phyloP scores from a whole-genome alignment of 192 early-diverging fungal species.

The Endogone sp. region DNA sequence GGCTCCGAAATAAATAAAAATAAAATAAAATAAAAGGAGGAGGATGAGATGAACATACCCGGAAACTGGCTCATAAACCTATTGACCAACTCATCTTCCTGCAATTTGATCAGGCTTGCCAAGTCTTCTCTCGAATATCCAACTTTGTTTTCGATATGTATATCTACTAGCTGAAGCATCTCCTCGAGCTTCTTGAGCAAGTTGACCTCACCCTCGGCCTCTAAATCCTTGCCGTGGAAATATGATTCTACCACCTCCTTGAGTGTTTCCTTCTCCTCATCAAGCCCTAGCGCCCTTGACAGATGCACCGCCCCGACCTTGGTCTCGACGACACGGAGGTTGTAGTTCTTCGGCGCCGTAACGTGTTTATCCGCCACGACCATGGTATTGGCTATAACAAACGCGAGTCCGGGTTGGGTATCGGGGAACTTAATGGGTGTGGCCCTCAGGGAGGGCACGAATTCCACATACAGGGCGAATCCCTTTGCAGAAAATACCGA shows the following conservation, averaged over 20 bases:
- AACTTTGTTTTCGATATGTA: constrained; percentile 28
- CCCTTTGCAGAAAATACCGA: constrained; percentile 73
- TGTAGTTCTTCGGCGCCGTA: constrained; percentile 87
- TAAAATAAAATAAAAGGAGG: background rate
- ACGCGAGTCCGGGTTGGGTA: constrained; percentile 49
- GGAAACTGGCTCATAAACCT: constrained; percentile 36
- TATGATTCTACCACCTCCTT: constrained; percentile 44
- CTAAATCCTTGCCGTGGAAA: constrained; percentile 24
- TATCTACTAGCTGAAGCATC: constrained; percentile 22
- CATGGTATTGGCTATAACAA: constrained; percentile 88
- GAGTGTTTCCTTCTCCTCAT: constrained; percentile 33
- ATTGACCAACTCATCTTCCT: constrained; percentile 27
- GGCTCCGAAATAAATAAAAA: background rate
- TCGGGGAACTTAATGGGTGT: constrained; percentile 63
- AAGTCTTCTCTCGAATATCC: constrained; percentile 38
- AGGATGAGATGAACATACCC: background rate
- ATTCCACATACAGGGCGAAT: constrained; percentile 76
- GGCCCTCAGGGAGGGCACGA: constrained; percentile 65
- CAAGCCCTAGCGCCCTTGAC: constrained; percentile 42
- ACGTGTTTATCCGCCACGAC: constrained; percentile 83
- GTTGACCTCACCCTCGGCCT: background rate
- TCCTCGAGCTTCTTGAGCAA: constrained; percentile 16
- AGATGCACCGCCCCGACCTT: constrained; percentile 71
- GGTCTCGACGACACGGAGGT: constrained; percentile 90
- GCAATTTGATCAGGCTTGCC: constrained; percentile 26